A percentile compares a stretch with the other conserved stretches of the same genome.
phyloP scores from a whole-genome alignment of 345 rosid species.

The Linum trigynum region DNA sequence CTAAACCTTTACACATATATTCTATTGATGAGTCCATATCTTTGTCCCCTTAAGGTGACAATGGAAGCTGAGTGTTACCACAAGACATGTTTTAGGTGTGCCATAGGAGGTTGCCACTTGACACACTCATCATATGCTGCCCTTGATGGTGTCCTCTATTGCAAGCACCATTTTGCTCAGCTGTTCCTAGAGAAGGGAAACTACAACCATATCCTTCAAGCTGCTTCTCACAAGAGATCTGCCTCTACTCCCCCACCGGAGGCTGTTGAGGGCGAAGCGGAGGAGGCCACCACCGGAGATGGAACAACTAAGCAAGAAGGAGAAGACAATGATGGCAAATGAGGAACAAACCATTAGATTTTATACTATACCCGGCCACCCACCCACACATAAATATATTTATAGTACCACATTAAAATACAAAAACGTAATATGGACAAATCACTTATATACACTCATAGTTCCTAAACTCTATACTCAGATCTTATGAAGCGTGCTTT shows the following conservation, averaged over 20 bases:
- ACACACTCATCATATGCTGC: slow-evolving; percentile 73
- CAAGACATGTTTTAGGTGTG: slow-evolving; percentile 84
- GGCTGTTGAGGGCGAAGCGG: slow-evolving; percentile 17
- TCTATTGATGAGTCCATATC: too few species aligned
- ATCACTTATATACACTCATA: too few species aligned
- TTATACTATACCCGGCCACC: too few species aligned
- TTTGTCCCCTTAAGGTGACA: slow-evolving; percentile 38
- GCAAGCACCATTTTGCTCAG: slow-evolving; percentile 85
- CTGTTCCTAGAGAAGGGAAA: slow-evolving; percentile 85
- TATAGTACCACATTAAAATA: too few species aligned
- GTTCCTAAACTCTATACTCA: too few species aligned
- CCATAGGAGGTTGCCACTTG: slow-evolving; percentile 64
- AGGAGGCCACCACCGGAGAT: not conserved
- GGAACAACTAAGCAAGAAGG: not conserved
- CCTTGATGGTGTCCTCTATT: slow-evolving; percentile 66
- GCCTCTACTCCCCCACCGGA: slow-evolving; percentile 48
- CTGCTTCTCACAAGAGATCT: slow-evolving; percentile 55
- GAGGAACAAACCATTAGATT: not conserved
- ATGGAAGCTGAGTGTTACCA: slow-evolving; percentile 79
- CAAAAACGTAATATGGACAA: too few species aligned
- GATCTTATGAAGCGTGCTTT: too few species aligned
- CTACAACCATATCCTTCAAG: slow-evolving; percentile 72
- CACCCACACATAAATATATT: too few species aligned
- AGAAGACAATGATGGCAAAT: not conserved
- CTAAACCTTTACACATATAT: too few species aligned